Evolutionary conservation across 257 asterid genomes (phyloP).

Genomic region (Nicotiana noctiflora): DNA sequence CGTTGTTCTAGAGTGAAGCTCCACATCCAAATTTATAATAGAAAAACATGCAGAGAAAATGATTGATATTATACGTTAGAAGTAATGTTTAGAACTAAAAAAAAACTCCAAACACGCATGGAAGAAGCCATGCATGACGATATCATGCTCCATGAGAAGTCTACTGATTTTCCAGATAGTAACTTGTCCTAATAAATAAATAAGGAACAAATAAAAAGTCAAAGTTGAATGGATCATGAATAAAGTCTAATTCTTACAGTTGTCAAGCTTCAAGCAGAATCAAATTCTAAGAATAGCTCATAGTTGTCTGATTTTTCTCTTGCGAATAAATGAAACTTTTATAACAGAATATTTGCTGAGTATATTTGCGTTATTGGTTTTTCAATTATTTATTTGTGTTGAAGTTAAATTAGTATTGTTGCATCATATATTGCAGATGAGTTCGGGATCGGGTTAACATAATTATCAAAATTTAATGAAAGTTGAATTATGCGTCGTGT

Average conservation of each 20-base stretch:
- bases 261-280: neutral
- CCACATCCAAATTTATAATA: neutral
- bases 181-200: neutral
- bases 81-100: neutral
- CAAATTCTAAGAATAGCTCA: neutral
- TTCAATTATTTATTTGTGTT: neutral
- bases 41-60: neutral
- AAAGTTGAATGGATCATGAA: neutral
- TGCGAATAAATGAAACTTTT: too few species aligned
- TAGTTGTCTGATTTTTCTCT: neutral
- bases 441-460: too few species aligned
- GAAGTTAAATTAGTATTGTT: neutral
- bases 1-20: neutral
- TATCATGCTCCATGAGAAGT: too few species aligned
- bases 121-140: constrained; percentile 1
- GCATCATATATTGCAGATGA: neutral
- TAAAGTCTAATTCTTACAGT: neutral
- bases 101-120: neutral
- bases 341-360: neutral
- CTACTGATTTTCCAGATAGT: neutral
- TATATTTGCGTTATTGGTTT: neutral
- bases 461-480: too few species aligned
- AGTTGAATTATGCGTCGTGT: too few species aligned
- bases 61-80: neutral
- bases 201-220: neutral